Base-by-base conservation (phyloP, 352 stramenopile species). In the Thalassiosira gravida region DNA sequence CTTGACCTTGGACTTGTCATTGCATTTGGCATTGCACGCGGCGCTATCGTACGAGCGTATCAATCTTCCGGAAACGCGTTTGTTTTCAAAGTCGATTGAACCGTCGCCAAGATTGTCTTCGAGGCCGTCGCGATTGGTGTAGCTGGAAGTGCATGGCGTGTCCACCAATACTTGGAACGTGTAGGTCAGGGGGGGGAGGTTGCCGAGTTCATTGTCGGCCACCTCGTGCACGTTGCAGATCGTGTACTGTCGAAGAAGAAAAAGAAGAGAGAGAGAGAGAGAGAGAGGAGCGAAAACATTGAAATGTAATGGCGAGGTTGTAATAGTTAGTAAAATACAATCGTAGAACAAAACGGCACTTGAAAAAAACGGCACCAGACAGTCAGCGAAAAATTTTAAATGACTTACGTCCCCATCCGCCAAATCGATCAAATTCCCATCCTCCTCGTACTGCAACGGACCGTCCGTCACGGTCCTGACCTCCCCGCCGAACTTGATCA, bases 221-320 rank as follows among this genome's bases (percentile, higher is more conserved):
- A 79, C 18, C 37, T 85, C 77, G 2, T 73, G 61, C 0, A 50
- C 56, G 25, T 52, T 22, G 27, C 77, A 85, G 14, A 85, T 79
- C 0, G 77, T 85, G 25, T 85, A 82, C 8, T 74, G 32, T 39
- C n/a, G n/a, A n/a, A n/a, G n/a, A n/a, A n/a, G n/a, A n/a, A n/a
- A n/a, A n/a, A n/a, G n/a, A n/a, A n/a, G n/a, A n/a, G n/a, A n/a
- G n/a, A n/a, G n/a, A n/a, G n/a, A n/a, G n/a, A n/a, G n/a, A n/a
- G n/a, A n/a, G n/a, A n/a, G n/a, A n/a, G n/a, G n/a, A n/a, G n/a
- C n/a, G n/a, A n/a, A n/a, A n/a, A n/a, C n/a, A n/a, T n/a, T n/a
- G n/a, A n/a, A n/a, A n/a, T n/a, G n/a, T n/a, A n/a, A n/a, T n/a
- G n/a, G n/a, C n/a, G n/a, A n/a, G n/a, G n/a, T n/a, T n/a, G n/a